Evolutionary conservation across 2,329 filamentous ascomycete genomes (phyloP), one percentile per base, ranked within the genome.

Genomic region (Botrytis hyacinthi): DNA sequence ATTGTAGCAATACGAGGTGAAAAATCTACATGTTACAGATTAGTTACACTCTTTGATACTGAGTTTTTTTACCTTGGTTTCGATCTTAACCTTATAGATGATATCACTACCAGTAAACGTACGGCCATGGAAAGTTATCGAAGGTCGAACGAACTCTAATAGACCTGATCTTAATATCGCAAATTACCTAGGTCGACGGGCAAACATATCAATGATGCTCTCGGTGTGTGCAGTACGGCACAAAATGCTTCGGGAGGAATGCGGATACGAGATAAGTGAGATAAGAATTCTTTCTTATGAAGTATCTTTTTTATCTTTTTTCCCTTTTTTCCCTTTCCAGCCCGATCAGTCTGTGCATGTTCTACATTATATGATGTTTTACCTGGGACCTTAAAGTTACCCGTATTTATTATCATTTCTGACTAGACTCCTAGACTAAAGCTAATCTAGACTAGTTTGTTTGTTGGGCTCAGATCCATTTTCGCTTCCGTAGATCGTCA

Each of bases 401-500:
- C 48, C 26, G 48, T 54, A n/a, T 54, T 51, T 51, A 51, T 51
- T n/a, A 51, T 51, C 48, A 51, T 51, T 54, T 14, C n/a, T 57
- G 18, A 18, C 14, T 57, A 57, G 48, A 26, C 37, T 40, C 37
- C 14, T 57, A 57, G 48, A 57, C 51, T 57, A 57, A 57, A 29
- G 26, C 48, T 29, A 54, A 54, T 29, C 65, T 68, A 29, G 5
- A 29, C 14, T 10, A 37, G 37, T 40, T 66, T 26, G 44, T 37
- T n/a, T n/a, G 29, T 37, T 48, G 44, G 40, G 63, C 63, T 32
- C 63, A 32, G 63, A 44, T 44, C 29, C 29, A 18, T 66, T 32
- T 51, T 66, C 29, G 44, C 65, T 54, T 68, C 46, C 46, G 46
- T 5, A n/a, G 65, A 68, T 68, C 65, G 16, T 54, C 46, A 54